Evolutionary conservation across 768 basidiomycete genomes (phyloP).

Genomic region (Amanita polypyramis): DNA sequence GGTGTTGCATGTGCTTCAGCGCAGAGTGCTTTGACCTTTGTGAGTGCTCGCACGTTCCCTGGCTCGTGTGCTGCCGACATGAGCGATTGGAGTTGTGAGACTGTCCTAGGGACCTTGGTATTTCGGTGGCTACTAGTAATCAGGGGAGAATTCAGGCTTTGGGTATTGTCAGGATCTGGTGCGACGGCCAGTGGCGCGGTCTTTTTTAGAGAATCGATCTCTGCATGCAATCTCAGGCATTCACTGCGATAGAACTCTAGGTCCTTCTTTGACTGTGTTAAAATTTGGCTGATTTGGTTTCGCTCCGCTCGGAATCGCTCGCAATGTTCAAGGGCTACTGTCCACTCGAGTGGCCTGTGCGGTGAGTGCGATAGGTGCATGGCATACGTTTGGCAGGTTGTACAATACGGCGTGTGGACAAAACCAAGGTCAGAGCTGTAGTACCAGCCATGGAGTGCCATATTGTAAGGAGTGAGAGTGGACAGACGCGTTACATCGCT

Average conservation of each 20-base stretch:
- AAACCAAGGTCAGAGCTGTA: background rate
- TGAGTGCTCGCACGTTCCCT: conserved; percentile 28
- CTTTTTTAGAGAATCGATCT: background rate
- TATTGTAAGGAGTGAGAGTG: background rate
- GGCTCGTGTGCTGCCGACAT: conserved; percentile 33
- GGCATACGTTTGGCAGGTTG: background rate
- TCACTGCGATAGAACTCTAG: background rate
- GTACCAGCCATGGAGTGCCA: background rate
- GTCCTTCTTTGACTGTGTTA: background rate
- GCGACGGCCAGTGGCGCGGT: background rate
- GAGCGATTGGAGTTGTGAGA: conserved; percentile 31
- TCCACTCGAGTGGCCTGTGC: conserved; percentile 1
- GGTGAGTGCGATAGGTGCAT: background rate
- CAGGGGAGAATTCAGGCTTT: background rate
- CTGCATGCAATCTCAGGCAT: background rate
- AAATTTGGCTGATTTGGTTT: background rate
- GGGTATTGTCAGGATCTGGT: background rate
- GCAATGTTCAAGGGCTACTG: background rate
- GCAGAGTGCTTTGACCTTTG: conserved; percentile 33
- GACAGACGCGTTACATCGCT: background rate
- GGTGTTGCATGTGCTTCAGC: conserved; percentile 33
- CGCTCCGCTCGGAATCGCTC: conserved; percentile 2
- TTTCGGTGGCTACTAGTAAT: conserved; percentile 10
- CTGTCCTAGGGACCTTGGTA: conserved; percentile 21
- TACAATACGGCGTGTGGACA: background rate